These are phyloP conservation scores for Fomitopsis pinicola DNA, from an alignment of 1,284 basidiomycete species.

Conservation along the genomic window DNA sequence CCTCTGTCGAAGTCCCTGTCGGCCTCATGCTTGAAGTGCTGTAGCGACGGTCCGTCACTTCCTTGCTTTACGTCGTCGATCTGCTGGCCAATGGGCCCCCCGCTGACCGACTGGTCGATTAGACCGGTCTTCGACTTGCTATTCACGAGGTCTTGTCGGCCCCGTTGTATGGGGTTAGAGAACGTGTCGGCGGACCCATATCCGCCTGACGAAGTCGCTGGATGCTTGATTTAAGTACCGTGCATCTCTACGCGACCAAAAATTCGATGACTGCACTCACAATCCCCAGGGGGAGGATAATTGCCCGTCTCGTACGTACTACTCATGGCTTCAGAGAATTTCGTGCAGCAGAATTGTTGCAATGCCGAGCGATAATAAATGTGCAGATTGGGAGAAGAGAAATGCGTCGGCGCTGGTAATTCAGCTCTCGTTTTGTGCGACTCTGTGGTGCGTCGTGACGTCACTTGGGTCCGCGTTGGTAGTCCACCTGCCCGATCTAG, in stretches of 20 bases:
- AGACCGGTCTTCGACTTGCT: conserved; percentile 2
- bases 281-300: conserved; percentile 6
- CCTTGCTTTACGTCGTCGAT: conserved; percentile 28
- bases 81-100: conserved; percentile 18
- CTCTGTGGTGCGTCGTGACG: background rate
- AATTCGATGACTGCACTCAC: background rate
- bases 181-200: conserved; percentile 24
- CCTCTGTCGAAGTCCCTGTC: conserved; percentile 20
- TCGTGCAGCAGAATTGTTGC: no score
- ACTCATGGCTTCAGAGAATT: background rate
- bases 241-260: background rate
- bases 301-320: conserved; percentile 4
- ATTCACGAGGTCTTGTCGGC: conserved; percentile 4
- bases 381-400: background rate
- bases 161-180: conserved; percentile 18
- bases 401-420: background rate
- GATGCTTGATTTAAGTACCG: background rate
- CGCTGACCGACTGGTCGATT: conserved; percentile 5
- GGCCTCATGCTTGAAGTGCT: conserved; percentile 20
- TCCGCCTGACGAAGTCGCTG: conserved; percentile 32
- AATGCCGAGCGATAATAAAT: background rate
- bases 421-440: background rate
- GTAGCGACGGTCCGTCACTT: conserved; percentile 19
- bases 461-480: background rate
- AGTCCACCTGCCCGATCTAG: background rate